Base-by-base conservation (phyloP, 192 early-diverging fungal species). In the Glomus cerebriforme region DNA sequence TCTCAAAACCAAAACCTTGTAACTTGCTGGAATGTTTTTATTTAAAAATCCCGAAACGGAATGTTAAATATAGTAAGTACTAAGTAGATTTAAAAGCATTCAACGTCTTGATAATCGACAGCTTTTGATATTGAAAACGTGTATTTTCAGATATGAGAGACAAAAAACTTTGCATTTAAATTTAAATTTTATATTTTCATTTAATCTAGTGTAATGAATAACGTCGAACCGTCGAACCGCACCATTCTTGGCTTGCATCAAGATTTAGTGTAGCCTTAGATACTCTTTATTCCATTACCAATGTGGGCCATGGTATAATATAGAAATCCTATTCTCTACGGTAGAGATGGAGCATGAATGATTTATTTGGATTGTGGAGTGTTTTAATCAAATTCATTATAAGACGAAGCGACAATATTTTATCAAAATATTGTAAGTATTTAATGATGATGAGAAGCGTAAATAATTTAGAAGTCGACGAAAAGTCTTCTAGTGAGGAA, bases 101-200 rank as follows among this genome's bases (percentile, higher is more conserved):
- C 89, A 94, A 49, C 92, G 96, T 80, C 80, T 97, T 27, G 98
- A 99, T 81, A 92, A 86, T 62, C 91, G 96, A 15, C 92, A 94
- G 32, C 76, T 84, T 7, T 80, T 97, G 70, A 94, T 99, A 92
- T 99, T 37, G 97, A 99, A 49, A 98, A 98, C 79, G 97, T n/a
- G 0, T 95, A 92, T 72, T 94, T 93, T 81, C 91, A 92, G 84
- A 89, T 92, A 81, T 71, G 29, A n/a, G 1, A 29, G 13, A 0
- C 6, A 32, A 45, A 47, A 67, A n/a, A n/a, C n/a, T n/a, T n/a
- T 12, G 7, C 1, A 58, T 83, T 19, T 43, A 37, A 24, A n/a
- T n/a, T 82, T 60, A 39, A 81, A n/a, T 34, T 22, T 34, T 26
- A 27, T 59, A 3, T 54, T 73, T 24, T 60, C 63, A 19, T 75